Conservation (phyloP, 208 protist species). For the Crithidia brevicula region DNA sequence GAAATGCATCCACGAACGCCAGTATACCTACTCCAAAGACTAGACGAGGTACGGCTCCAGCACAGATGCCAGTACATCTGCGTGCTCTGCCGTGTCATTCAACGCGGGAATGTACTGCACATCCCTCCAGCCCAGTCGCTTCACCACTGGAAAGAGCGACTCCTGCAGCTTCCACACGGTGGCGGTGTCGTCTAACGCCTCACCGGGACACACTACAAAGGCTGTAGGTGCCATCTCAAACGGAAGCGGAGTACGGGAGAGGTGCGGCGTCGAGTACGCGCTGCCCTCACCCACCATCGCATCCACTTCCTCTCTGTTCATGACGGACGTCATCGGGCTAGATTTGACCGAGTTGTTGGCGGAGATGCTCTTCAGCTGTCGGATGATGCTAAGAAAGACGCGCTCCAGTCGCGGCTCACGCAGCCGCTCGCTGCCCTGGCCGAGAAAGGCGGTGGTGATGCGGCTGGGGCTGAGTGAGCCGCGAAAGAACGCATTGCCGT, state of each 20-base stretch:
- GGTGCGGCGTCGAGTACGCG: neutral
- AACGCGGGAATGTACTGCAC: constrained; percentile 40
- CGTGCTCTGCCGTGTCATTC: constrained; percentile 25
- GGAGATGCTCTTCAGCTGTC: constrained; percentile 6
- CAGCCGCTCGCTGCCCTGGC: constrained; percentile 20
- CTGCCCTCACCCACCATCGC: neutral
- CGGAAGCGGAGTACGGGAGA: neutral
- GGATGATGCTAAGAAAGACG: constrained; percentile 21
- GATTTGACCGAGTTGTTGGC: neutral
- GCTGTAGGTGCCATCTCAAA: constrained; percentile 10
- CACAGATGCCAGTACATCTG: constrained; percentile 20
- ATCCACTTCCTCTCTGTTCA: neutral
- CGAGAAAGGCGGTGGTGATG: constrained; percentile 24
- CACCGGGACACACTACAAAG: constrained; percentile 37
- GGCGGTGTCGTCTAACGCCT: constrained; percentile 35
- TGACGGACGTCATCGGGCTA: neutral
- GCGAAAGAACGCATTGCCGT: neutral
- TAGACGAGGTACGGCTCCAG: neutral
- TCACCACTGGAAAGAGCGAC: constrained; percentile 4
- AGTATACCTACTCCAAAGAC: neutral
- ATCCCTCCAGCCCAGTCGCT: constrained; percentile 22
- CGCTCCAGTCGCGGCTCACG: constrained; percentile 34
- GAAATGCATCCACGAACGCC: neutral
- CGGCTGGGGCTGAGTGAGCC: constrained; percentile 5
- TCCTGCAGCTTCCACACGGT: constrained; percentile 22